Evolutionary conservation across 2,329 filamentous ascomycete genomes (phyloP).

Genomic region (Thielaviopsis musarum): DNA sequence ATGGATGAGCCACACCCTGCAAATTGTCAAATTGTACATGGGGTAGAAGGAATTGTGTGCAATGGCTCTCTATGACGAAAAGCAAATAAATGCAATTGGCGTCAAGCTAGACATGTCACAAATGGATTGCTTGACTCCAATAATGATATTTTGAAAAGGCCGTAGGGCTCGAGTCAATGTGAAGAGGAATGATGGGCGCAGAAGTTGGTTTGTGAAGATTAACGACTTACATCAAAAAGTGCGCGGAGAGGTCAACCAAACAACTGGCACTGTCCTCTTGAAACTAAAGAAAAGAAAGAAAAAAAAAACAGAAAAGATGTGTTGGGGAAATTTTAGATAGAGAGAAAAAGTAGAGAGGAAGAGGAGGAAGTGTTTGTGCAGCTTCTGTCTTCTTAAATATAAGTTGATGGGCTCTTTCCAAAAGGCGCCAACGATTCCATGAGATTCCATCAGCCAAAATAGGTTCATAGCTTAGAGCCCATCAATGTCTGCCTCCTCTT

Average conservation of each 20-base stretch:
- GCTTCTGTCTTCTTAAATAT: conserved; percentile 9
- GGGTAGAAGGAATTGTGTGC: background rate
- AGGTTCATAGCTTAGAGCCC: background rate
- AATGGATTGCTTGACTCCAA: background rate
- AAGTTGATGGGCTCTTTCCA: background rate
- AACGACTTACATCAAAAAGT: conserved; percentile 13
- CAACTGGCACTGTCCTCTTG: conserved; percentile 6
- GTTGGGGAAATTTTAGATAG: conserved; percentile 5
- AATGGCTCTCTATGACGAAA: background rate
- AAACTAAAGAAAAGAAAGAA: conserved; percentile 4
- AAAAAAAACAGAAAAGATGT: conserved; percentile 6
- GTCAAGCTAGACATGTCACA: background rate
- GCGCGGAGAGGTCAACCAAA: conserved; percentile 11
- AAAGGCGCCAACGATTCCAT: conserved; percentile 12
- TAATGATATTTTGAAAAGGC: background rate
- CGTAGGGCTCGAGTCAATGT: background rate
- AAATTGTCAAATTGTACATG: conserved; percentile 1
- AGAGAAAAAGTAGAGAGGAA: conserved; percentile 5
- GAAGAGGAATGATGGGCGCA: background rate
- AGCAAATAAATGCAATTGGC: background rate
- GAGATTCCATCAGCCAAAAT: conserved; percentile 14
- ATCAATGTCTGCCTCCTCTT: background rate
- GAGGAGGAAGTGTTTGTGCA: background rate
- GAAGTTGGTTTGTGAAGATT: background rate
- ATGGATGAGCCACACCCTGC: conserved; percentile 5